phyloP scores from a whole-genome alignment of 1,284 basidiomycete species.

The Leucoagaricus sp. region DNA sequence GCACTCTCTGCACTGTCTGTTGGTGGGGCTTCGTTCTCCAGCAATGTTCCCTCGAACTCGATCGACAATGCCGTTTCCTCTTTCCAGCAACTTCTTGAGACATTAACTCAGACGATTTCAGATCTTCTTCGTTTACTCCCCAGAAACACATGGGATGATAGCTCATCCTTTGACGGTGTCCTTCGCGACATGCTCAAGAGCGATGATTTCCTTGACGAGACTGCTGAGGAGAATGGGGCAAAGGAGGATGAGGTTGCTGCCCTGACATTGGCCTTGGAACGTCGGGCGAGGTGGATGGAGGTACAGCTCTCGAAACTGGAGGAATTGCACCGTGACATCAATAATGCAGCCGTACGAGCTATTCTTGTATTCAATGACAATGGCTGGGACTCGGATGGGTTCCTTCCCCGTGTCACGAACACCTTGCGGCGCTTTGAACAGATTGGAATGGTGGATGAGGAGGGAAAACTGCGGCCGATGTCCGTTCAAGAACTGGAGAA shows the following conservation, averaged over 20 bases:
- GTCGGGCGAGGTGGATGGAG: conserved; percentile 87
- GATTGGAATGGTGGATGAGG: conserved; percentile 56
- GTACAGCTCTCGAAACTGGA: conserved; percentile 83
- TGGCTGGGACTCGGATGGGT: conserved; percentile 74
- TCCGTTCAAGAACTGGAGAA: conserved; percentile 71
- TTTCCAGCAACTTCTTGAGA: conserved; percentile 83
- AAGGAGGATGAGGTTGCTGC: conserved; percentile 81
- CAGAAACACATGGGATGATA: conserved; percentile 84
- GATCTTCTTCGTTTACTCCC: conserved; percentile 79
- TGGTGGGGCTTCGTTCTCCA: conserved; percentile 82
- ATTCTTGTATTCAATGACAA: conserved; percentile 80
- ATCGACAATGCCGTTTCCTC: conserved; percentile 85
- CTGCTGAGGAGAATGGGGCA: conserved; percentile 58
- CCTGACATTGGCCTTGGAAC: conserved; percentile 78
- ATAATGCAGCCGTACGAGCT: conserved; percentile 79
- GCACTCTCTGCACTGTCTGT: conserved; percentile 82
- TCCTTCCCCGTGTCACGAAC: conserved; percentile 64
- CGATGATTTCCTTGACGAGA: conserved; percentile 79
- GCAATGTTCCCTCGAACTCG: conserved; percentile 76
- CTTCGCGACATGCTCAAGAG: conserved; percentile 83
- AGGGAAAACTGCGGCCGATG: conserved; percentile 53
- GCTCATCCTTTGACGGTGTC: conserved; percentile 82
- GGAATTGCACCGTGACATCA: conserved; percentile 83
- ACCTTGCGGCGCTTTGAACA: conserved; percentile 68
- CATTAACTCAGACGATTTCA: conserved; percentile 82